phyloP scores from a whole-genome alignment of 148 eudicot genomes.

The Beta vulgaris region DNA sequence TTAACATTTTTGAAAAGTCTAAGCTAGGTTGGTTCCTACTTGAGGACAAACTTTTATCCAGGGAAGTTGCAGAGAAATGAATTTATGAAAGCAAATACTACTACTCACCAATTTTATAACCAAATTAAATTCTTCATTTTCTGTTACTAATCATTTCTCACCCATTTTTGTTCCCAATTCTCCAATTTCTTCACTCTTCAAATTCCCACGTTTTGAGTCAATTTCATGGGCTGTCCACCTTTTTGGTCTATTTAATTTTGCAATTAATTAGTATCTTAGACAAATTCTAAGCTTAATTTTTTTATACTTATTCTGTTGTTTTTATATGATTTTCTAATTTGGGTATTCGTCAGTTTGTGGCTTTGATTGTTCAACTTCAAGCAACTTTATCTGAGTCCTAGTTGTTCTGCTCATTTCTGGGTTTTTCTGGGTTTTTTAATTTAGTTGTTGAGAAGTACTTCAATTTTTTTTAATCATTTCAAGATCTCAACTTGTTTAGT shows the following conservation, averaged over 20 bases:
- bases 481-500: constrained; percentile 24
- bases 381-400: constrained; percentile 1
- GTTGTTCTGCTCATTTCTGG: constrained; percentile 9
- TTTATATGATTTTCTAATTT: constrained; percentile 3
- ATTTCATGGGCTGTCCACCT: constrained; percentile 1
- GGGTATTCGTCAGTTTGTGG: constrained; percentile 3
- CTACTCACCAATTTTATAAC: neutral
- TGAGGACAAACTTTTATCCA: neutral
- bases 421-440: constrained; percentile 21
- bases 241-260: neutral
- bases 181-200: neutral
- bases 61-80: constrained; percentile 7
- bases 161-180: neutral
- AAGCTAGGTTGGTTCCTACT: constrained; percentile 9
- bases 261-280: neutral
- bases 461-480: constrained; percentile 19
- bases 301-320: neutral
- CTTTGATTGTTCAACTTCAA: constrained; percentile 26
- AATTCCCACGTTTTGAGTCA: constrained; percentile 23
- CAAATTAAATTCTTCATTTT: neutral
- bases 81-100: neutral
- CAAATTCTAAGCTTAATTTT: neutral
- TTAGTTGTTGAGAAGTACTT: constrained; percentile 19
- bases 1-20: constrained; percentile 13
- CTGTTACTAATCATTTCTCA: neutral